Evolutionary conservation across 352 stramenopile species (phyloP), one percentile per base, ranked within the genome.

Genomic region (Elongisporangium senticosum): DNA sequence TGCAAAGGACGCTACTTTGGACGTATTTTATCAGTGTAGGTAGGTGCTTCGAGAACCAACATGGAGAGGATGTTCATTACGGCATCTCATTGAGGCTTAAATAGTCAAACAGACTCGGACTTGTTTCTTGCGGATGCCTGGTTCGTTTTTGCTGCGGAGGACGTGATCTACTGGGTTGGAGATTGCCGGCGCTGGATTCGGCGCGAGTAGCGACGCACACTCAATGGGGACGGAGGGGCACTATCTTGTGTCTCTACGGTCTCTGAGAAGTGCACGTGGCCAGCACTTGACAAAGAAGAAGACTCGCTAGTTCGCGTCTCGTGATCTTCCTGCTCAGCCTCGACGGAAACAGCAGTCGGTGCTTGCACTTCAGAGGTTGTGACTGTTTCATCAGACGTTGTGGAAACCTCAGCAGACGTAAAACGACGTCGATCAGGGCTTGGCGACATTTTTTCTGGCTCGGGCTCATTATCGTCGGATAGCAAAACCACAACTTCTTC

Each of bases 401-500:
- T 43, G 8, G 13, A 17, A 4, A 43, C 33, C 33, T 43, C 33
- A 43, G 8, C 11, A 43, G 33, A 17, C 8, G 33, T 17, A 43
- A 43, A 14, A 17, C 33, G 33, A 43, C 33, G 8, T 2, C 33
- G 11, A 17, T 43, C 33, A 4, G 33, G 33, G 33, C 8, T 43
- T 43, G 10, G 33, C 3, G 33, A 43, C 0, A 59, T 13, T 22
- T 47, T 52, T 56, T 77, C 61, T 14, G 53, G 50, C 48, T 59
- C 61, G 1, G 47, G 24, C 23, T 78, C 4, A 51, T 55, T 39
- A 21, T 54, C 47, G n/a, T 67, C 62, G 26, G 65, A 56, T 21
- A 76, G 17, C 23, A 85, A 51, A 43, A 83, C 71, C 19, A 86
- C 75, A 52, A 79, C 73, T 59, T 86, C 75, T 0, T 59, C 52